Evolutionary conservation across 2,329 filamentous ascomycete species (phyloP), one percentile per base, ranked within the genome.

Genomic region (Colletotrichum sp.): DNA sequence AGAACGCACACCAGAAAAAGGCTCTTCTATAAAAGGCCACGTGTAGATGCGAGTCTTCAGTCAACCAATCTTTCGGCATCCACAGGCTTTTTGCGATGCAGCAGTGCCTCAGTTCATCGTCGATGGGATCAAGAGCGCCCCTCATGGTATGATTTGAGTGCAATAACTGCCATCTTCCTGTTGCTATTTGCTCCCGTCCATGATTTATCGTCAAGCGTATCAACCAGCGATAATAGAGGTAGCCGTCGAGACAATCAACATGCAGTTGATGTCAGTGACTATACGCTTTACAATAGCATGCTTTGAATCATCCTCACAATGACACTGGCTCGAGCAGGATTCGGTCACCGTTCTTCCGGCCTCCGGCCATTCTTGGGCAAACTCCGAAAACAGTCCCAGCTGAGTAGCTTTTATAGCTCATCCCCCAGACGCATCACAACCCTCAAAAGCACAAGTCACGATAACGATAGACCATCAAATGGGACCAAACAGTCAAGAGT

Each of bases 401-500:
- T n/a, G n/a, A 5, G 44, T 3, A 21, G 44, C n/a, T 13, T 52
- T 52, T 52, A 21, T 30, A n/a, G 26, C 26, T 18, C n/a, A 59
- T 30, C 26, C 55, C 21, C 55, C 13, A 59, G 24, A 12, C 55
- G 55, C 4, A 16, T 26, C 21, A 12, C 55, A 59, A 9, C 55
- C 55, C 21, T 3, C 24, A 28, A 15, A 6, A 30, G 26, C 24
- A 26, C 55, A 18, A 30, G 12, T 65, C 15, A 30, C 34, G 24
- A 24, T 12, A 39, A 15, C 24, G 13, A 30, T 44, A 26, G 63
- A 60, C 13, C n/a, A 39, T 49, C 16, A 34, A 32, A 74, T 76
- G 74, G 74, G 71, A 76, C 65, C 63, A 70, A 76, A 76, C 65
- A 76, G 60, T 76, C 74, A 65, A 68, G 65, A 76, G 65, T 76